Evolutionary conservation across 306 rosid species (phyloP).

Genomic region (Cucumis hystrix): DNA sequence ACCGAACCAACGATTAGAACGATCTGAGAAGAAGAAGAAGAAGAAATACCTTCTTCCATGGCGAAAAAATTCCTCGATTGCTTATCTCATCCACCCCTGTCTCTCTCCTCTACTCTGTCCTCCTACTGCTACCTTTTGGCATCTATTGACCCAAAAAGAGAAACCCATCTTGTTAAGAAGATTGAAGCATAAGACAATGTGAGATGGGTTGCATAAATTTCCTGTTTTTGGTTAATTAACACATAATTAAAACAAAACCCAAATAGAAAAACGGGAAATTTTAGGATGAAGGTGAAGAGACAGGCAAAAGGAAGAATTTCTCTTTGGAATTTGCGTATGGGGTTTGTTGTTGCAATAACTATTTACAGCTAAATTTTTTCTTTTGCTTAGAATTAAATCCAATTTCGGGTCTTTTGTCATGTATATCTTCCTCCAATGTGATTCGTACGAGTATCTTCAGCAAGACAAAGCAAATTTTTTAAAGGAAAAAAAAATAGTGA

Average conservation of each 20-base stretch:
- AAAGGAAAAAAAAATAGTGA: neutral
- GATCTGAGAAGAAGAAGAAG: constrained; percentile 3
- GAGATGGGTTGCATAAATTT: constrained; percentile 7
- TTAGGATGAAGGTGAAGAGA: neutral
- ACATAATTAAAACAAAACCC: neutral
- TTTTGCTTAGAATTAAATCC: constrained; percentile 2
- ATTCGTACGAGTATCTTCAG: constrained; percentile 1
- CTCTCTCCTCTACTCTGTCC: constrained; percentile 4
- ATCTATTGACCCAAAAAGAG: constrained; percentile 26
- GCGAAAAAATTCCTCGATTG: constrained; percentile 14
- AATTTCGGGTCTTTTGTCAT: constrained; percentile 12
- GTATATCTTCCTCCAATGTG: neutral
- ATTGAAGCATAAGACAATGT: constrained; percentile 19
- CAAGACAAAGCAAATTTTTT: neutral
- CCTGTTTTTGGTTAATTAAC: neutral
- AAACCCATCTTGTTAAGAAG: constrained; percentile 18
- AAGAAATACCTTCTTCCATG: constrained; percentile 48
- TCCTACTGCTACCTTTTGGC: constrained; percentile 15
- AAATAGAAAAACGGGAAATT: constrained; percentile 6
- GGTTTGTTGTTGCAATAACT: constrained; percentile 27
- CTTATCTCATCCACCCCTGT: neutral
- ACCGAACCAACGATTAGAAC: neutral
- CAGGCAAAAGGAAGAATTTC: neutral
- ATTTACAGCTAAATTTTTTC: constrained; percentile 8
- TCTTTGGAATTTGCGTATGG: neutral